Base-by-base conservation (phyloP, 495 filamentous ascomycete species). In the Lichenothelia convexa region DNA sequence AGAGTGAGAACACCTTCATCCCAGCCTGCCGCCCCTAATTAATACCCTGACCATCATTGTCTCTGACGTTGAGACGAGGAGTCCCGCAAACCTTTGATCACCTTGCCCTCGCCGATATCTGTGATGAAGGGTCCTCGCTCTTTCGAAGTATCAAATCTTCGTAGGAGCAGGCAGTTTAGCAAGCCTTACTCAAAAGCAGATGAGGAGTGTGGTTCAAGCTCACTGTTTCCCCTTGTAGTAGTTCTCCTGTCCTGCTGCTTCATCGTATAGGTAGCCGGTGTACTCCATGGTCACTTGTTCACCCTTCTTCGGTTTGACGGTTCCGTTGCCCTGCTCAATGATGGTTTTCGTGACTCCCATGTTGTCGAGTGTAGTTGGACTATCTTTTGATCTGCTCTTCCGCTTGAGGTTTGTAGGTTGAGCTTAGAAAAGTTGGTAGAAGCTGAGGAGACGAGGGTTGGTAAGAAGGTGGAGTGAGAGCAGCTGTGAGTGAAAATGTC, bases 281-380 rank as follows among this genome's bases (percentile, higher is more conserved):
- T 89, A 92, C 56, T 80, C 75, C 45, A 92, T 84, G 45, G 67
- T 68, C 47, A 91, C 77, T 12, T 50, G 62, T 51, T 85, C 71
- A 17, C 78, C 75, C 12, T 53, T 50, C 44, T 57, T 45, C 30
- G 82, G 79, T 49, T 56, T 65, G 29, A 67, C 51, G 12, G 58
- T 60, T 39, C 58, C 60, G 47, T 75, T 65, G 38, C 75, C 75
- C 9, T 49, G 24, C 12, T 36, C 38, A 32, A 71, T 45, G 31
- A 54, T 37, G 32, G 56, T 40, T 44, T 60, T 69, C 12, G 44
- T 45, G 49, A 78, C 70, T 40, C 67, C 70, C 73, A 76, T 77
- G 24, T 29, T 29, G 24, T 11, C 15, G 24, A 29, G 24, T 1
- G n/a, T n/a, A n/a, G n/a, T n/a, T n/a, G n/a, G n/a, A n/a, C n/a